Evolutionary conservation across 768 basidiomycete species (phyloP), one percentile per base, ranked within the genome.

Genomic region (Rhizopogon rudus): DNA sequence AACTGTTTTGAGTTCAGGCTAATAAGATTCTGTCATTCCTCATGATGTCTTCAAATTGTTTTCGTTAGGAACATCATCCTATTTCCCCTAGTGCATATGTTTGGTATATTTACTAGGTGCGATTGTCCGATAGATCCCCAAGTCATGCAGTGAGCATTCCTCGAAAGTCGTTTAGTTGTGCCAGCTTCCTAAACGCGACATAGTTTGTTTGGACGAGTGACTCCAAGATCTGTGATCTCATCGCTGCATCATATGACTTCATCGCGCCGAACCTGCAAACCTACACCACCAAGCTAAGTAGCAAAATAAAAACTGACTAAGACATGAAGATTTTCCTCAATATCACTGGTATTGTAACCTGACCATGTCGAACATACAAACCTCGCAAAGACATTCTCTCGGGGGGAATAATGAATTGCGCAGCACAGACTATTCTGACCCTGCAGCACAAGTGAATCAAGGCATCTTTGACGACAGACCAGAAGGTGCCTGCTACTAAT

Each of bases 401-500:
- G 44, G 58, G 22, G 66, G 57, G 16, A 64, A 67, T 16, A 57
- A 58, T 42, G 40, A 54, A 6, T 41, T 60, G 35, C 60, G 46
- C 13, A 53, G 54, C 1, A 59, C 57, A n/a, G 56, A 62, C 53
- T 62, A 63, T 31, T 55, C 52, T 46, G 54, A 61, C 9, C 53
- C 51, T 4, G 51, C 61, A 6, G 45, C 57, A 3, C 1, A 55
- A 1, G 16, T 8, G 29, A 62, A 59, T 51, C 62, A 64, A 51
- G 62, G 54, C 8, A 62, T 69, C 14, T 51, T 65, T 13, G 59
- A 63, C 6, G 54, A 57, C n/a, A 56, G 63, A n/a, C 57, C 61
- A 12, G 54, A 58, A 60, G 62, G 62, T 59, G 41, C 50, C 35
- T 40, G 1, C 17, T 22, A 3, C n/a, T 12, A n/a, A 28, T 43